Evolutionary conservation across 75 land plant species (phyloP).

Genomic region (Chamaecyparis obtusa): DNA sequence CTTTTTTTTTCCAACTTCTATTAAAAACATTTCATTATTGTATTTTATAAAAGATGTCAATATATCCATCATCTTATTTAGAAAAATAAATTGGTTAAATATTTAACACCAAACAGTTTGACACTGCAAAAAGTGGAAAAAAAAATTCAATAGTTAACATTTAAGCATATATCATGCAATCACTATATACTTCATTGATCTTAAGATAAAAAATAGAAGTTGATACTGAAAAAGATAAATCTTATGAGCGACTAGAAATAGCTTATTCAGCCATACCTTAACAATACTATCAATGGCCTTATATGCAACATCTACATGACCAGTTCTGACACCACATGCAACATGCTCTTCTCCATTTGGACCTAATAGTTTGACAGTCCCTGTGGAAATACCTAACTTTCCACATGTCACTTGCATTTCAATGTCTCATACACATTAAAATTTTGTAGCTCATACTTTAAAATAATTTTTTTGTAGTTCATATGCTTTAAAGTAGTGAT

Average conservation of each 20-base stretch:
- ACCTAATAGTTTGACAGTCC: conserved; percentile 77
- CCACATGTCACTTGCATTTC: conserved; percentile 69
- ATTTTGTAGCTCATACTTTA: background rate
- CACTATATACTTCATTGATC: background rate
- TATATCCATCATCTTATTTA: background rate
- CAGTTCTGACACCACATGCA: conserved; percentile 82
- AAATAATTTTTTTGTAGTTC: background rate
- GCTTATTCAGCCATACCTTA: conserved; percentile 35
- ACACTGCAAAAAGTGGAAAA: background rate
- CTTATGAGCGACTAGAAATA: background rate
- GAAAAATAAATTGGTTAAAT: background rate
- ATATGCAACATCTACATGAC: conserved; percentile 96
- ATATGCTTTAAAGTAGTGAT: background rate
- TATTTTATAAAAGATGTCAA: background rate
- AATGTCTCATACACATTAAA: background rate
- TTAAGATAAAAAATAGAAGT: background rate
- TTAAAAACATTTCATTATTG: background rate
- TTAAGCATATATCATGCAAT: background rate
- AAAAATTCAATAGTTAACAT: background rate
- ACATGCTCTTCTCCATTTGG: conserved; percentile 69
- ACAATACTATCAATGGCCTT: conserved; percentile 90
- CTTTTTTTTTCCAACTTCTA: background rate
- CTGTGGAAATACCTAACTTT: conserved; percentile 87
- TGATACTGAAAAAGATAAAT: background rate
- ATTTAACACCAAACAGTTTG: background rate